A percentile compares a stretch with the other conserved stretches of the same genome.
phyloP scores from a whole-genome alignment of 179 eudicot genomes.

The Carnegiea gigantea region DNA sequence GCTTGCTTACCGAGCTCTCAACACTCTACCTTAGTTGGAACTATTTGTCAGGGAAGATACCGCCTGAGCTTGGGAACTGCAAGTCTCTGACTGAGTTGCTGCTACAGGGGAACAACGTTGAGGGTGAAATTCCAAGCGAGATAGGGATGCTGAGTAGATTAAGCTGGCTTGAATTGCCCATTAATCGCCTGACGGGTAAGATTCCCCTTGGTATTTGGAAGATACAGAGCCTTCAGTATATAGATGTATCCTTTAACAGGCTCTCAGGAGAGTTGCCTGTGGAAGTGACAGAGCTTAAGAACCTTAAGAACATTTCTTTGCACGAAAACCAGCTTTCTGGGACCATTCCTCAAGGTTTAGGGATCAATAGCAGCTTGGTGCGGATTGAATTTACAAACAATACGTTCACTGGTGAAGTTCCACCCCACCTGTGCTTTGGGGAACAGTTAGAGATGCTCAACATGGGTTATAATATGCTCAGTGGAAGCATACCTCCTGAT shows the following conservation, averaged over 20 bases:
- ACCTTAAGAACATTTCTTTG: conserved; percentile 49
- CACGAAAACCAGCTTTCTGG: conserved; percentile 59
- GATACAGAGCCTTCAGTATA: conserved; percentile 51
- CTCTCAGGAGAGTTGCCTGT: conserved; percentile 63
- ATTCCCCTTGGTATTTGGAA: conserved; percentile 65
- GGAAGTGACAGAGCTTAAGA: conserved; percentile 50
- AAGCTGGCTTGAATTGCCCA: conserved; percentile 37
- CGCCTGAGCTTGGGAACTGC: conserved; percentile 78
- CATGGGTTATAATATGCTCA: conserved; percentile 53
- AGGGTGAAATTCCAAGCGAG: conserved; percentile 65
- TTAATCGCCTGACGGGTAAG: conserved; percentile 57
- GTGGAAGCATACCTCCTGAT: conserved; percentile 60
- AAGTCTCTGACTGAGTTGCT: conserved; percentile 41
- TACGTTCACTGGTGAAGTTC: conserved; percentile 57
- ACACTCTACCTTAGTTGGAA: conserved; percentile 52
- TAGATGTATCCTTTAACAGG: conserved; percentile 47
- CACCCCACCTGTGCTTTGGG: conserved; percentile 55
- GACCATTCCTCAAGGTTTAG: conserved; percentile 58
- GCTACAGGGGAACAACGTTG: conserved; percentile 51
- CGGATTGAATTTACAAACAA: conserved; percentile 61
- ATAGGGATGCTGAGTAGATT: conserved; percentile 46
- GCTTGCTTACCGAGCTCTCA: conserved; percentile 46
- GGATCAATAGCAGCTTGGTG: conserved; percentile 54
- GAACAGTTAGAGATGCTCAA: conserved; percentile 41
- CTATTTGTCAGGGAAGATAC: conserved; percentile 58